phyloP scores from a whole-genome alignment of 352 stramenopile genomes.

The Pythium phragmitis region DNA sequence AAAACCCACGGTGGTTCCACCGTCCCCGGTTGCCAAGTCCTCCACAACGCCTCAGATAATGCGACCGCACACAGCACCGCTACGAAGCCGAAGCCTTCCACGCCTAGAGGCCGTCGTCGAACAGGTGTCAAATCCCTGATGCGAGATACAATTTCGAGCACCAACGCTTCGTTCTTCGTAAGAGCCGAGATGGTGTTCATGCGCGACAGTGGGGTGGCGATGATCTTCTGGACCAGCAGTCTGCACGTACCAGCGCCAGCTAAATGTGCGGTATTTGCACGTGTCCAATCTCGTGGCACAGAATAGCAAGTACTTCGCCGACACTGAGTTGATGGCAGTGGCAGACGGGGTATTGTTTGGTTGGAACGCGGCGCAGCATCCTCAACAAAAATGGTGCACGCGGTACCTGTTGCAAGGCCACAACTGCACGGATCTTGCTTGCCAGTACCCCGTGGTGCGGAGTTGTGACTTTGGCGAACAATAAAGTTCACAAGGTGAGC shows the following conservation, averaged over 20 bases:
- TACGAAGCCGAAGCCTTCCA: conserved; percentile 51
- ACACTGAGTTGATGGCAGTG: conserved; percentile 50
- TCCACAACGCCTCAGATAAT: conserved; percentile 9
- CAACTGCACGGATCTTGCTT: conserved; percentile 90
- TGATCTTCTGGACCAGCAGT: conserved; percentile 93
- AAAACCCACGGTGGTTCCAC: conserved; percentile 29
- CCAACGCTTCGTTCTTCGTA: neutral
- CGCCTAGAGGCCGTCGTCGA: conserved; percentile 29
- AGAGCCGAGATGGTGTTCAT: conserved; percentile 81
- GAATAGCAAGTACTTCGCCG: conserved; percentile 95
- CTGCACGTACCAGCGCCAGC: conserved; percentile 40
- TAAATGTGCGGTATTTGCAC: conserved; percentile 93
- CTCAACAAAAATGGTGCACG: conserved; percentile 96
- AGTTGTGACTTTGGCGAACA: conserved; percentile 95
- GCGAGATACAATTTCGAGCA: neutral
- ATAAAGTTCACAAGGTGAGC: no score
- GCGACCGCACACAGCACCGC: conserved; percentile 50
- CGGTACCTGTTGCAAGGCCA: conserved; percentile 88
- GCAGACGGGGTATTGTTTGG: conserved; percentile 77
- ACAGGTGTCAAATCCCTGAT: neutral
- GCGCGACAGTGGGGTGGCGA: conserved; percentile 63
- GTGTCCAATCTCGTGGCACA: conserved; percentile 96
- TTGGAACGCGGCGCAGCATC: conserved; percentile 94
- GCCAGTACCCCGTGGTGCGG: conserved; percentile 86
- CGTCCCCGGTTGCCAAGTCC: neutral